Percentiles rank a stretch among this genome's conserved stretches.
phyloP scores from a whole-genome alignment of 139 green algal genomes.

The Haematococcus sp. region DNA sequence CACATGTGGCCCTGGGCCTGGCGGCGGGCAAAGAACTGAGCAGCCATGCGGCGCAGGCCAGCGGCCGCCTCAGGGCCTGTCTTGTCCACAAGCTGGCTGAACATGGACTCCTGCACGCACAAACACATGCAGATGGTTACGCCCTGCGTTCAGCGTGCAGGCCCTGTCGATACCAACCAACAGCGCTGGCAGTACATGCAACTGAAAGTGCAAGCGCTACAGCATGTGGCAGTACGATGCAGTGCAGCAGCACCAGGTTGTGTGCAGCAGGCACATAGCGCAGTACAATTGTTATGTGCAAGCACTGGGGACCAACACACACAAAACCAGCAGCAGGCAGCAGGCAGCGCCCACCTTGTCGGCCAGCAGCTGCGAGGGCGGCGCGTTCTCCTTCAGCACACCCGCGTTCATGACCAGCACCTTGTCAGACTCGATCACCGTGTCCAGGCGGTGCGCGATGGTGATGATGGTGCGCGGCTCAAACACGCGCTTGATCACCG shows the following conservation, averaged over 20 bases:
- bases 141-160: no score
- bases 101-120: slow-evolving; percentile 39
- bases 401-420: slow-evolving; percentile 65
- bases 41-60: slow-evolving; percentile 48
- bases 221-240: background rate
- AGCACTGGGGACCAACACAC: background rate
- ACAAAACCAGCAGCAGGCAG: background rate
- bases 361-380: slow-evolving; percentile 43
- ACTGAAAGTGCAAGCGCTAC: background rate
- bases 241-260: background rate
- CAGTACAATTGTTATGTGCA: background rate
- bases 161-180: background rate
- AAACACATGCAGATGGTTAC: no score
- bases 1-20: no score
- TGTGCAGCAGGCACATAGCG: background rate
- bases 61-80: slow-evolving; percentile 35
- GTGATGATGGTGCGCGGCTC: slow-evolving; percentile 63
- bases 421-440: slow-evolving; percentile 73
- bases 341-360: background rate
- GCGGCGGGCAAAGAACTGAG: slow-evolving; percentile 8
- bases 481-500: slow-evolving; percentile 52
- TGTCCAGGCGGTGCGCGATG: slow-evolving; percentile 71
- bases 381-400: slow-evolving; percentile 56
- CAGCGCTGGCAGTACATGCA: background rate
- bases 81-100: slow-evolving; percentile 61